Evolutionary conservation across 2,329 filamentous ascomycete species (phyloP), one percentile per base, ranked within the genome.

Genomic region (Fusarium sambucinum): DNA sequence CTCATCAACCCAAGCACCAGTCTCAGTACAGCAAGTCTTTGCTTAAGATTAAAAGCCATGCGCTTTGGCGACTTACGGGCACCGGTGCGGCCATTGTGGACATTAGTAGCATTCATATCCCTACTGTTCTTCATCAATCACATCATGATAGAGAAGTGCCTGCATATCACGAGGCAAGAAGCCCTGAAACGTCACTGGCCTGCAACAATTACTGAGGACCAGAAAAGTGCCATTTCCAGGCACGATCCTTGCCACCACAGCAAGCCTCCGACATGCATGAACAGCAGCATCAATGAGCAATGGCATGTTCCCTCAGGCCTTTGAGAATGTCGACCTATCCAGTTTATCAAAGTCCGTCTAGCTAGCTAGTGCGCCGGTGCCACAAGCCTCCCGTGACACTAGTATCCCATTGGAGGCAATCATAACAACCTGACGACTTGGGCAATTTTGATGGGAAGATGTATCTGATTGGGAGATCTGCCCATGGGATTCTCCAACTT

Each of bases 361-460:
- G 62, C 53, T 59, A 66, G 52, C 59, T 58, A 69, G 69, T 51
- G 59, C 56, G 55, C 55, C 59, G 55, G 56, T 68, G 66, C 55
- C 53, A 65, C 55, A 70, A 73, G 72, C 71, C 69, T 73, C 72
- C 72, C 72, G 72, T 35, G 56, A 60, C 64, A 71, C 72, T 74
- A 74, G 62, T 42, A 45, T 57, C 44, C 57, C 23, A 72, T 71
- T 71, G 72, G 72, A 67, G 60, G 37, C 35, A 48, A 30, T 50
- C 51, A 48, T 45, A 30, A 37, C 33, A 46, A 54, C 44, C 54
- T 59, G 55, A 69, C 64, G 51, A 60, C 67, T 70, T 61, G 53
- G 58, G 58, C 60, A 68, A 68, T 57, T 44, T 47, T 59, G 44
- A 47, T 35, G 23, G 32, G 3, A 19, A 10, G 29, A 25, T 58